These are phyloP conservation scores for Diospyros kaki DNA, from an alignment of 148 eudicot species.

Conservation along the genomic window DNA sequence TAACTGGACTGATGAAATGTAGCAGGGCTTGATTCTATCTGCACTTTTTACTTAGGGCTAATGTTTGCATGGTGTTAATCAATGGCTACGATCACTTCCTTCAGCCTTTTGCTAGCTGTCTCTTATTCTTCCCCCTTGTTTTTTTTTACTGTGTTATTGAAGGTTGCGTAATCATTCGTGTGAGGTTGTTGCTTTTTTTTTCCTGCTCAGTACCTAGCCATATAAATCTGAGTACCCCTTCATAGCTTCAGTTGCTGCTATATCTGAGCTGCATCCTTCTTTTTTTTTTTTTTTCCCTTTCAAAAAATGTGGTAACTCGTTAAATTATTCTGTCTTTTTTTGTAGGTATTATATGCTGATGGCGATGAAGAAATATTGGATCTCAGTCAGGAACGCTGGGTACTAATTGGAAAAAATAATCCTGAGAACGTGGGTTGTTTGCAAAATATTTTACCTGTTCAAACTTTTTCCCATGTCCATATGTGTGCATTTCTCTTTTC, in stretches of 20 bases:
- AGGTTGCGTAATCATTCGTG: background rate
- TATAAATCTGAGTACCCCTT: background rate
- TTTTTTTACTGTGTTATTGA: background rate
- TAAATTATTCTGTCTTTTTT: background rate
- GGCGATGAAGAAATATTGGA: slow-evolving; percentile 53
- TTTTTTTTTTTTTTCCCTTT: background rate
- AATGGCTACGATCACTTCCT: background rate
- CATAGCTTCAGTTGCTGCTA: background rate
- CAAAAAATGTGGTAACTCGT: background rate
- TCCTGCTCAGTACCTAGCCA: background rate
- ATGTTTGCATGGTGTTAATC: background rate
- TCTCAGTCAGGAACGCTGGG: slow-evolving; percentile 45
- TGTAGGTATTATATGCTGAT: slow-evolving; percentile 39
- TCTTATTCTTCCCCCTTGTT: background rate
- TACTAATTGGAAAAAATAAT: slow-evolving; percentile 27
- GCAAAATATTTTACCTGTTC: background rate
- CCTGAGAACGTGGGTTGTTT: slow-evolving; percentile 26
- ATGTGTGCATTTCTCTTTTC: background rate
- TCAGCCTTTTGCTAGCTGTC: background rate
- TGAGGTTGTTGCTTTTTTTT: background rate
- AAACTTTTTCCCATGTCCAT: background rate
- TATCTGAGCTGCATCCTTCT: too few species aligned
- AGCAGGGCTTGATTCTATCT: slow-evolving; percentile 6
- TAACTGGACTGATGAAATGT: background rate
- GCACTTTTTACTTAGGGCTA: background rate